Base-by-base conservation (phyloP, 495 filamentous ascomycete genomes). In the Aspergillus carlsbadensis region DNA sequence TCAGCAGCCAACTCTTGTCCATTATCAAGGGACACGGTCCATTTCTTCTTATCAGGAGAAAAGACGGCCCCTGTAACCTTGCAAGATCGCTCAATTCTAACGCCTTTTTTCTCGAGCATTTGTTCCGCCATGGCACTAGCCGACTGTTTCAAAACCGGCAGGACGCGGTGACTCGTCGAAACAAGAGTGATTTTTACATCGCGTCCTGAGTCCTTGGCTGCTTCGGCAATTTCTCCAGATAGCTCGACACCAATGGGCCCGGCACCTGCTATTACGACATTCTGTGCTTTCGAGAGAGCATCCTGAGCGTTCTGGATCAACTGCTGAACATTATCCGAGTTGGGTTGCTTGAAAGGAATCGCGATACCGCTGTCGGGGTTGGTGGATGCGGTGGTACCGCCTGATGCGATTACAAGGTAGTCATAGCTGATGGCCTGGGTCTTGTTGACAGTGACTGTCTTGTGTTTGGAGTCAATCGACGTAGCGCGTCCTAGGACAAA, bases 161-260 rank as follows among this genome's bases (percentile, higher is more conserved):
- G 67, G 3, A 78, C 64, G 10, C 66, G 60, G 13, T 68, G 60
- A 6, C 67, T 63, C n/a, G 62, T 57, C 6, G 68, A 69, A 26
- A 85, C 58, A 18, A 84, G 61, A 1, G 78, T 81, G 58, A 86
- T 68, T 3, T 61, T 65, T 14, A 75, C 67, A 46, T 78, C 66
- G 10, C 44, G 56, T 15, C 67, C 70, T n/a, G n/a, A n/a, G 42
- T 68, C 75, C 56, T 71, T 65, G 2, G 66, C 76, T 41, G 74
- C 74, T 18, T 79, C 75, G 5, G 76, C 81, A 18, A 87, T 62
- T 67, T 89, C 87, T 33, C 77, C 86, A 1, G 79, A 78, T 1
- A 83, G 55, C 58, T 89, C 86, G 40, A 90, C 78, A 10, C 86
- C 89, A 2, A 87, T 82, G 4, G 84, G 71, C 0, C 90, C 90